These are phyloP conservation scores for Mycena vitilis DNA, from an alignment of 768 basidiomycete species.

Conservation along the genomic window DNA sequence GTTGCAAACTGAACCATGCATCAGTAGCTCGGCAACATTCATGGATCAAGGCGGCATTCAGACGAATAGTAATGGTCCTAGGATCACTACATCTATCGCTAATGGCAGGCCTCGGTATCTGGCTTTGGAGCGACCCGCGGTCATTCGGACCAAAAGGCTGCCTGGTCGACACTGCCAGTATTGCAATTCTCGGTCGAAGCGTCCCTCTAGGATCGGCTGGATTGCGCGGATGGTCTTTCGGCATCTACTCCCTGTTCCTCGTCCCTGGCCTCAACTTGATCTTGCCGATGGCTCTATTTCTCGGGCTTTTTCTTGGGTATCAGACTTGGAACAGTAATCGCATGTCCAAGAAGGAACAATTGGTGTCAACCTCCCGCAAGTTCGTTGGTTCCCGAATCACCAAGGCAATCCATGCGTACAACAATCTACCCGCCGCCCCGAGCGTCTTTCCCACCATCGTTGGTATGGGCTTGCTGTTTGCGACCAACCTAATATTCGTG, in stretches of 20 bases:
- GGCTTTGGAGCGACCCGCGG: slow-evolving; percentile 26
- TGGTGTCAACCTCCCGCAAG: not conserved
- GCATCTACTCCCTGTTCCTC: slow-evolving; percentile 18
- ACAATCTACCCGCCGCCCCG: not conserved
- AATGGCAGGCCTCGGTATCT: slow-evolving; percentile 27
- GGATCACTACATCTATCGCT: slow-evolving; percentile 21
- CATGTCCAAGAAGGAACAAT: not conserved
- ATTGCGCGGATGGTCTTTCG: slow-evolving; percentile 14
- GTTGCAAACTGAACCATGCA: too few relatives aligned
- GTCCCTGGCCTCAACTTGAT: slow-evolving; percentile 14
- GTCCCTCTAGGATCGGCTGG: slow-evolving; percentile 10
- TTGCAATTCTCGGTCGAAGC: not conserved
- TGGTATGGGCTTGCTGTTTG: slow-evolving; percentile 14
- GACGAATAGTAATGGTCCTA: slow-evolving; percentile 4
- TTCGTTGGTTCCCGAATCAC: too few relatives aligned
- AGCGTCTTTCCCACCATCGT: slow-evolving; percentile 2
- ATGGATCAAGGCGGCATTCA: not conserved
- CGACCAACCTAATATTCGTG: slow-evolving; percentile 17
- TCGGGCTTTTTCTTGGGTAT: not conserved
- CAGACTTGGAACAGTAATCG: not conserved
- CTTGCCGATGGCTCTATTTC: slow-evolving; percentile 12
- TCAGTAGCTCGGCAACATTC: not conserved
- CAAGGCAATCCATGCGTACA: too few relatives aligned
- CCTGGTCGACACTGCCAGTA: not conserved
- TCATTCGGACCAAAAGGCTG: slow-evolving; percentile 4